Percentiles rank a stretch among this genome's conserved stretches.
Evolutionary conservation across 129 eudicot genomes (phyloP).

Genomic region (Saposhnikovia divaricata): DNA sequence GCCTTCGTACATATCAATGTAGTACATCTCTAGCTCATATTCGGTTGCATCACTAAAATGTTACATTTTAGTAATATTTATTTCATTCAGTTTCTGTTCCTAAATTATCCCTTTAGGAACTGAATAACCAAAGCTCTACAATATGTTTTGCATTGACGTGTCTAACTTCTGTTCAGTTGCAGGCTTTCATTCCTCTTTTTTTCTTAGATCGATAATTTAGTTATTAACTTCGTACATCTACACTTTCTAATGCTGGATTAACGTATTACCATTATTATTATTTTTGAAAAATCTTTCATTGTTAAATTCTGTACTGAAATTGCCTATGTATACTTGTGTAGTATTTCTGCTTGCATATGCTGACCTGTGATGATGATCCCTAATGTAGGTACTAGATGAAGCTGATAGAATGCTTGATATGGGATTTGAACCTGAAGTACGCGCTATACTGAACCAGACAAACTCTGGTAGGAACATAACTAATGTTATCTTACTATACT

Average conservation of each 20-base stretch:
- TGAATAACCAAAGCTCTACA: no score
- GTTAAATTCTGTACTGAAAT: background rate
- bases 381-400: slow-evolving; percentile 79
- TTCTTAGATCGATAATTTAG: background rate
- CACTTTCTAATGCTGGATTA: background rate
- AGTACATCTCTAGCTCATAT: no score
- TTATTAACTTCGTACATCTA: background rate
- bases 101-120: no score
- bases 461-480: slow-evolving; percentile 40
- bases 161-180: background rate
- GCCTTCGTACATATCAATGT: no score
- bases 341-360: background rate
- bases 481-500: background rate
- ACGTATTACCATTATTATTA: background rate
- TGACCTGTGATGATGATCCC: background rate
- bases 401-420: slow-evolving; percentile 99
- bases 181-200: background rate
- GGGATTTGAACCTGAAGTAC: slow-evolving; percentile 99
- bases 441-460: slow-evolving; percentile 76
- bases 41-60: no score
- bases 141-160: background rate
- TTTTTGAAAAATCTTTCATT: background rate
- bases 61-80: no score
- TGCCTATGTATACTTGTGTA: background rate
- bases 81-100: no score